Evolutionary conservation across 768 basidiomycete species (phyloP), one percentile per base, ranked within the genome.

Genomic region (Paxillus involutus): DNA sequence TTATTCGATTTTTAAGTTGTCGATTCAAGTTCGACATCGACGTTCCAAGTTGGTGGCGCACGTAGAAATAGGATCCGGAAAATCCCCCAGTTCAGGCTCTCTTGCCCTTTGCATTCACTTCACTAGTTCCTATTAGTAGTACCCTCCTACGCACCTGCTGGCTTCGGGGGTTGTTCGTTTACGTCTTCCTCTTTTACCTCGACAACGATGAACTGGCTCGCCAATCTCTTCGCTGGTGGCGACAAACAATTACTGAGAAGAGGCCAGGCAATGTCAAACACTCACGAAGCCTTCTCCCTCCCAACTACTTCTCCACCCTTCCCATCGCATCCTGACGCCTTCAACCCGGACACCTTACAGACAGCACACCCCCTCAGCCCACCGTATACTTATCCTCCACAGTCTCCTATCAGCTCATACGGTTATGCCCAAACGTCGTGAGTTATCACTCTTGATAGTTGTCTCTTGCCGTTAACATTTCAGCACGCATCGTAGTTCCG

Each of bases 201-300:
- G 40, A 46, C 63, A 55, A 60, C 63, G 53, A 91, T 91, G 89
- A 83, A 84, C 73, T 91, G 89, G 89, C 73, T 91, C 46, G 72
- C 79, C 29, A 82, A 83, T 59, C 74, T 89, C 52, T 90, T 91
- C 71, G 76, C 80, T 19, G 66, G 77, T 49, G 77, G 80, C 58
- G 70, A 69, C 46, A 66, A 76, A 24, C 77, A 80, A 63, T 78
- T 76, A 57, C 63, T 77, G 33, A 73, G 83, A 53, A 79, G 79
- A 66, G 80, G 81, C 51, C 85, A 86, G 69, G 83, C 88, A 29
- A 81, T 94, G 59, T 83, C 82, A 32, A 84, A 83, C 14, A 94
- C 93, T 6, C 83, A 88, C 65, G 92, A 94, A 68, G 92, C 94
- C 57, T 95, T 95, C 73, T 88, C 89, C 46, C 77, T 96, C 33